A percentile compares a stretch with the other conserved stretches of the same genome.
Conservation (phyloP, 371 early-diverging fungal genomes). For the Mortierella polycephala region DNA sequence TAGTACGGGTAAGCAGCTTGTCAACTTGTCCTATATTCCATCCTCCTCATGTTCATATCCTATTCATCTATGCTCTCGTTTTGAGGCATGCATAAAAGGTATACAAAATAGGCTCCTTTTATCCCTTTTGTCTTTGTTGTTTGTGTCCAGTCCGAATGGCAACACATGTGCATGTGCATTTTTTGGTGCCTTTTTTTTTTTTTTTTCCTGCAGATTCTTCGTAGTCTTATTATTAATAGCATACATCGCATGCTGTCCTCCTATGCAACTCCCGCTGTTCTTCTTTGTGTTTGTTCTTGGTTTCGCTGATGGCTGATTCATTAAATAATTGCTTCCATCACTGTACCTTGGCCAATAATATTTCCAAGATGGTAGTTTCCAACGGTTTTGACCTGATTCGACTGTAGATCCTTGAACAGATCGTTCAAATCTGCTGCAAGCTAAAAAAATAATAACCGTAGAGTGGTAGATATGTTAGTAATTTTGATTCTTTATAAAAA, state of each 20-base stretch:
- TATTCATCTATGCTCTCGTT: background rate
- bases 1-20: background rate
- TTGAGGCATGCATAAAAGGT: background rate
- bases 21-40: background rate
- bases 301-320: background rate
- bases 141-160: no score
- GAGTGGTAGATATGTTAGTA: no score
- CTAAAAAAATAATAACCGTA: slow-evolving; percentile 27
- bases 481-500: no score
- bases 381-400: slow-evolving; percentile 56
- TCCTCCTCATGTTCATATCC: background rate
- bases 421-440: slow-evolving; percentile 62
- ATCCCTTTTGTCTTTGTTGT: no score
- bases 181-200: no score
- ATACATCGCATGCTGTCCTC: background rate
- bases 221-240: no score
- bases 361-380: slow-evolving; percentile 63
- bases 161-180: no score
- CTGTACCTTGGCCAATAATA: slow-evolving; percentile 55
- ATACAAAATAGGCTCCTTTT: background rate
- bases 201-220: no score
- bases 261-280: no score
- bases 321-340: background rate
- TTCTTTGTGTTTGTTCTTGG: background rate
- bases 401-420: slow-evolving; percentile 59